A percentile compares a stretch with the other conserved stretches of the same genome.
Conservation (phyloP, 306 rosid genomes). For the Inga laurina region DNA sequence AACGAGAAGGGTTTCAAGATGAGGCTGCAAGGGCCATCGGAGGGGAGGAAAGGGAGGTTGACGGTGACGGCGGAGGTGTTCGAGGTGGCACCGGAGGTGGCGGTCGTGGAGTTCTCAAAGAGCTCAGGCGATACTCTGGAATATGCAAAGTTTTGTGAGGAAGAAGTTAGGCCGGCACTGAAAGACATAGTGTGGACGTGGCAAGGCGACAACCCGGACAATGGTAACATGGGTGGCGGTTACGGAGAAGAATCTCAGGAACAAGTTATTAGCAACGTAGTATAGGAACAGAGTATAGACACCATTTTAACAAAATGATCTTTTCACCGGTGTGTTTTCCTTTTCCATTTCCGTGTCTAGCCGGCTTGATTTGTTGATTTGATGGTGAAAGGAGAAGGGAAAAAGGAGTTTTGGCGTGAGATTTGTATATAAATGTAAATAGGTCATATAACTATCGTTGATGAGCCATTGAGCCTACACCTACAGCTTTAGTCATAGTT, state of each 20-base stretch:
- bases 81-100: constrained; percentile 69
- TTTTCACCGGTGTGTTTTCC: neutral
- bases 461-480: neutral
- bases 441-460: neutral
- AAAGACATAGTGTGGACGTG: constrained; percentile 86
- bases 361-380: neutral
- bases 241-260: constrained; percentile 18
- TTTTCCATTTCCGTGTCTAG: neutral
- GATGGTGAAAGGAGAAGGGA: neutral
- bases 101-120: constrained; percentile 70
- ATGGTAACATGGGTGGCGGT: neutral
- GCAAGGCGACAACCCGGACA: constrained; percentile 60
- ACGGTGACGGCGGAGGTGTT: constrained; percentile 66
- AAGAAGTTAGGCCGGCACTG: constrained; percentile 65
- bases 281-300: neutral
- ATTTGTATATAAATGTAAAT: constrained; percentile 15
- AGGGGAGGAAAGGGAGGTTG: constrained; percentile 68
- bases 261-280: neutral
- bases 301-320: neutral
- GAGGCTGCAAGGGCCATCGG: constrained; percentile 49
- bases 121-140: constrained; percentile 76
- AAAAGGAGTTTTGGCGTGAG: neutral
- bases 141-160: constrained; percentile 65
- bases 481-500: neutral
- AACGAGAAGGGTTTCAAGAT: constrained; percentile 56